Evolutionary conservation across 192 early-diverging fungal genomes (phyloP).

Genomic region (Entomortierella parvispora): DNA sequence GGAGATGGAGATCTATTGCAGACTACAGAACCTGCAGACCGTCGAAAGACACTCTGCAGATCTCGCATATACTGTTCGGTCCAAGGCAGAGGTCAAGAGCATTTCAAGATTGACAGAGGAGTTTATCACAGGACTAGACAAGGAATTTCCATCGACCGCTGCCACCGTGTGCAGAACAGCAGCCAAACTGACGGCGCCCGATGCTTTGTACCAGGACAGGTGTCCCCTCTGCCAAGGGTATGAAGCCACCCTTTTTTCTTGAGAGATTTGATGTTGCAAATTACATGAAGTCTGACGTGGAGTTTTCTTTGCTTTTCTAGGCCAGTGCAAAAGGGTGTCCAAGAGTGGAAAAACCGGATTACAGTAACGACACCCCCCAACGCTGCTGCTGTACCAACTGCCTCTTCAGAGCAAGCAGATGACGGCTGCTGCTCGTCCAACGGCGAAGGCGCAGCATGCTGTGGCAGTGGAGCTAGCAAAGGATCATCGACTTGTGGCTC

Average conservation of each 20-base stretch:
- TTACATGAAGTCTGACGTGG: not conserved
- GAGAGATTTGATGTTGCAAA: not conserved
- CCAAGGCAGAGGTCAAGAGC: slow-evolving; percentile 43
- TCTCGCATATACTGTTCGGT: slow-evolving; percentile 27
- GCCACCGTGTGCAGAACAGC: slow-evolving; percentile 86
- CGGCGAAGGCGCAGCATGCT: slow-evolving; percentile 3
- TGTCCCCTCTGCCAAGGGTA: slow-evolving; percentile 80
- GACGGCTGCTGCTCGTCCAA: slow-evolving; percentile 23
- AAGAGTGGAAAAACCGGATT: slow-evolving; percentile 61
- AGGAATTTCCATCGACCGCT: slow-evolving; percentile 86
- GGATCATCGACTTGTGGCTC: not conserved
- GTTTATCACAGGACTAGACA: slow-evolving; percentile 83
- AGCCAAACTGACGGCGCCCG: slow-evolving; percentile 73
- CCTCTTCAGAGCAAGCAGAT: not conserved
- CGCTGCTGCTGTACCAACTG: not conserved
- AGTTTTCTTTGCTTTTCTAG: slow-evolving; percentile 20
- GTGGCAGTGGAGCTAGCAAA: slow-evolving; percentile 9
- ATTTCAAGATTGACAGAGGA: slow-evolving; percentile 77
- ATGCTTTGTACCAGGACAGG: slow-evolving; percentile 53
- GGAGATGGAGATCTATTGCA: slow-evolving; percentile 80
- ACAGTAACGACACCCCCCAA: slow-evolving; percentile 52
- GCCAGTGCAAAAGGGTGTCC: slow-evolving; percentile 56
- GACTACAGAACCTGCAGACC: slow-evolving; percentile 33
- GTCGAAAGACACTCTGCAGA: slow-evolving; percentile 33
- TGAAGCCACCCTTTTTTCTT: slow-evolving; percentile 9